Evolutionary conservation across 2,329 filamentous ascomycete genomes (phyloP), one percentile per base, ranked within the genome.

Genomic region (Fulvia fulva): DNA sequence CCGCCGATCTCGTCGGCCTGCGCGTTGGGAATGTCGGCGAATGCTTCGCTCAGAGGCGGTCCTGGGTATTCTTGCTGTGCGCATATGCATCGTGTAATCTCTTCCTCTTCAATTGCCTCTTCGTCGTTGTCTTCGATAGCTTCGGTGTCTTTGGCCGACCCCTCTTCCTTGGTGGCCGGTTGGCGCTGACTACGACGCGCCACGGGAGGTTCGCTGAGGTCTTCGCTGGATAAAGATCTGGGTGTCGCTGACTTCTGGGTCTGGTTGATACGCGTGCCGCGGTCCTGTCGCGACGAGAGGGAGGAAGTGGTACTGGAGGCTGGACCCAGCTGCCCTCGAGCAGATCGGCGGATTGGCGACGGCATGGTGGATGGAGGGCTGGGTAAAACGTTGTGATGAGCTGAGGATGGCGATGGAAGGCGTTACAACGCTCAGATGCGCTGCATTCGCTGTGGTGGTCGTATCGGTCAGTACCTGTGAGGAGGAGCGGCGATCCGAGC

Each of bases 21-120:
- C 63, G 79, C 70, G 60, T 82, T 80, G n/a, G 63, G 57, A n/a
- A 66, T 82, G 76, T 68, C 65, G 53, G 68, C 70, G 59, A 73
- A 73, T 46, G 74, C 74, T 65, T 73, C 75, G 56, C 71, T 88
- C 83, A 68, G 87, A 76, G 83, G 83, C 60, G 82, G 89, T 55
- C 94, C 94, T 22, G 94, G 94, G 76, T 97, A 97, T 58, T 99
- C 94, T 70, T 95, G 91, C 68, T 89, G 87, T 67, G 91, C 92
- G 76, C 94, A 99, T 64, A 99, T 87, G 77, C 94, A 99, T 66
- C 94, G 87, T 71, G 96, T 96, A 56, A 94, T 86, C 78, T 97
- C 94, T 71, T 97, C 92, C 73, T 97, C 83, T 59, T 90, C 89
- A 51, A 82, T 81, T 34, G 80, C 76, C 50, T 80, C 79, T 44